phyloP scores from a whole-genome alignment of 352 stramenopile species.

The Phytophthora vignae region DNA sequence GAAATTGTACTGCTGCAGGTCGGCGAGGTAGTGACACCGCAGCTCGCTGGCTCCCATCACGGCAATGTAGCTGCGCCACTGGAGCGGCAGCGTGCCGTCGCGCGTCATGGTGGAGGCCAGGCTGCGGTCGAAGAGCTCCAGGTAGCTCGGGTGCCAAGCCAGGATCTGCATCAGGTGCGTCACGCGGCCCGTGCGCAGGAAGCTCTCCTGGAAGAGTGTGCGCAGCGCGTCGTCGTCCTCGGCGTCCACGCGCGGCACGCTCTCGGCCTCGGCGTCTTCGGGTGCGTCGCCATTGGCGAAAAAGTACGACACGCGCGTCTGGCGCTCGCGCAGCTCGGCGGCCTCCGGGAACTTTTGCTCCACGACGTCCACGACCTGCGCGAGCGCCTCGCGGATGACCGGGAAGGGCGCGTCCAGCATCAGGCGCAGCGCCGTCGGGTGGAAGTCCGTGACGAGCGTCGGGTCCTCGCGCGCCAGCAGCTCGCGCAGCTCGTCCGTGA shows the following conservation, averaged over 20 bases:
- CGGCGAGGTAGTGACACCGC: constrained; percentile 81
- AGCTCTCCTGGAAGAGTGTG: constrained; percentile 60
- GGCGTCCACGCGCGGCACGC: constrained; percentile 25
- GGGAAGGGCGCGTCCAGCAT: constrained; percentile 74
- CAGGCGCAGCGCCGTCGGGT: constrained; percentile 72
- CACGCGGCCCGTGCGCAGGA: constrained; percentile 76
- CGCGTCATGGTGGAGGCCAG: constrained; percentile 75
- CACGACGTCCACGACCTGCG: constrained; percentile 52
- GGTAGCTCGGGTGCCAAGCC: constrained; percentile 83
- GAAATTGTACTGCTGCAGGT: constrained; percentile 87
- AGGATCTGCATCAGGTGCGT: constrained; percentile 81
- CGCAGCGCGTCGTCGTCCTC: constrained; percentile 62
- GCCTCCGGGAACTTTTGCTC: constrained; percentile 50
- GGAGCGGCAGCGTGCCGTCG: constrained; percentile 81
- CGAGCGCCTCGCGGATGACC: constrained; percentile 67
- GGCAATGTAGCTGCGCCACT: constrained; percentile 87
- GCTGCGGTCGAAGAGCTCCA: constrained; percentile 72
- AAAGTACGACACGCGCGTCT: constrained; percentile 75
- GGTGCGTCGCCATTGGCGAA: constrained; percentile 45
- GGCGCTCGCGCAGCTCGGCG: constrained; percentile 34
- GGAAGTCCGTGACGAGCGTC: constrained; percentile 66
- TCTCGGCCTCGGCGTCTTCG: constrained; percentile 37
- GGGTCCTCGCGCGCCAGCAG: constrained; percentile 56
- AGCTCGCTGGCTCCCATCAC: constrained; percentile 84
- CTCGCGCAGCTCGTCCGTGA: constrained; percentile 64